Evolutionary conservation across 2,329 filamentous ascomycete genomes (phyloP), one percentile per base, ranked within the genome.

Genomic region (Neofusicoccum sp.): DNA sequence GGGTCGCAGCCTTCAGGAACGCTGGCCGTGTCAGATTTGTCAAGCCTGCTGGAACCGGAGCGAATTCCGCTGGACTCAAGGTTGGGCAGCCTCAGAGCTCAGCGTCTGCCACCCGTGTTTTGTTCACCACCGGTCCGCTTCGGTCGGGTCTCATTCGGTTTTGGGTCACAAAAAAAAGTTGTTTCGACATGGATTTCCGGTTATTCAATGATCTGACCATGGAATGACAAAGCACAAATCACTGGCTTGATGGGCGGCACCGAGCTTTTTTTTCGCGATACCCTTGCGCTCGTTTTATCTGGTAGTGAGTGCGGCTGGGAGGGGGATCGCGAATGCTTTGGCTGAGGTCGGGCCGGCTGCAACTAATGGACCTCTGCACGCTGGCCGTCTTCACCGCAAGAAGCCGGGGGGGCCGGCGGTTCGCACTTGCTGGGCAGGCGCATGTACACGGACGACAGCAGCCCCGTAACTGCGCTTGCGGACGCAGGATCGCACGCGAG

Each of bases 281-380:
- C 61, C 61, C 61, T 37, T 41, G 61, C 61, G 50, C 61, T 56
- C 60, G 34, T 62, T 56, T 48, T 43, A 54, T 48, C 50, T 39
- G 14, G 44, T 48, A 56, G 43, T 52, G 49, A 49, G 50, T 49
- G 56, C 48, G 48, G 36, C 28, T 62, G 47, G 59, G 59, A 52
- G 39, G 59, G 49, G 41, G 59, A 62, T 54, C 34, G 48, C 59
- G 36, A 50, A 28, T 45, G 54, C 54, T 58, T 45, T 31, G 34
- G 6, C 39, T 12, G 54, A 58, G 54, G 41, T 58, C 54, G 54
- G 54, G 54, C 54, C 54, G 54, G 54, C 54, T 58, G 54, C 41
- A 58, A 47, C 37, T 58, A 58, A 58, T 58, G 36, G 41, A 47
- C 54, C 41, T 45, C 54, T 58, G 56, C 56, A 60, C 33, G 56